Base-by-base conservation (phyloP, 345 rosid genomes). In the Gossypium arboreum region DNA sequence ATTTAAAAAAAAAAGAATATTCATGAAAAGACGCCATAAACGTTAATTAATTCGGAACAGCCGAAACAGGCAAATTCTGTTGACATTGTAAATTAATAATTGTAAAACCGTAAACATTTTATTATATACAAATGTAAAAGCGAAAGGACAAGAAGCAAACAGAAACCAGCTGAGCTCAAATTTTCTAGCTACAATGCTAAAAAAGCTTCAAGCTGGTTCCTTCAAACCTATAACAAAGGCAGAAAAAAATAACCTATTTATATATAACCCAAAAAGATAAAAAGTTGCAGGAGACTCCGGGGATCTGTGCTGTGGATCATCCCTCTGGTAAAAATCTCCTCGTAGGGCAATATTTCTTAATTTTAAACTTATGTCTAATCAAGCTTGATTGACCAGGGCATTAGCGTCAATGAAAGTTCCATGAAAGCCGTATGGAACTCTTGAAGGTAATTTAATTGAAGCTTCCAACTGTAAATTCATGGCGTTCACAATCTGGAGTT, bases 351-450 rank as follows among this genome's bases (percentile, higher is more conserved):
- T 34, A 34, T 34, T 34, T 11, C 13, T 18, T 27, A 69, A 68
- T 18, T 43, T 34, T 34, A 34, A 34, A 34, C 41, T 5, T 25
- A 7, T 29, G 9, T 43, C 68, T 76, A 73, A 16, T 54, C 22
- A 91, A 43, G 91, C 93, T 80, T 94, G 98, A 77, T 77, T 88
- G 71, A 74, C 80, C 90, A 94, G 73, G 59, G 87, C 92, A 68
- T 81, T 80, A 5, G 93, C 81, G 43, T 87, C 86, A 7, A 94
- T 84, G 63, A 92, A 94, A n/a, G 98, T 92, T 44, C 98, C 98
- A 73, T 95, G 99, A 67, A 95, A 93, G 9, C 99, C 99, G 66
- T 95, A 95, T 0, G 99, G 99, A 7, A 95, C 96, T 58, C 99
- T 86, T 6, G 98, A 93, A 12, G 97, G 98, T 72, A 95, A 83